phyloP scores from a whole-genome alignment of 495 filamentous ascomycete species.

The Immersiella caudata region DNA sequence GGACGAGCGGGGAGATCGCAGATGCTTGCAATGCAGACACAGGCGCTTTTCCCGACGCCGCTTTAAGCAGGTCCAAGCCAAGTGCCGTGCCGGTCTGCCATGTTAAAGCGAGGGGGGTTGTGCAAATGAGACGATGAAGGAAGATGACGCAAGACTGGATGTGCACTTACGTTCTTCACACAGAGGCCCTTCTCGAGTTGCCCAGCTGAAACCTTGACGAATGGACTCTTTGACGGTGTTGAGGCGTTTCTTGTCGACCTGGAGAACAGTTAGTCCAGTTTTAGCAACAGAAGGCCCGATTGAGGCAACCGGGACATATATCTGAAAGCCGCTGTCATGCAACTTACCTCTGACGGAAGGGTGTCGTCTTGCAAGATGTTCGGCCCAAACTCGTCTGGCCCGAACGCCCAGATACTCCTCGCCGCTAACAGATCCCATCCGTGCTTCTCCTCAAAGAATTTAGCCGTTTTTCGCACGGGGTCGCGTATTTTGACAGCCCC shows the following conservation, averaged over 20 bases:
- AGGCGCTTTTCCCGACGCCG: background rate
- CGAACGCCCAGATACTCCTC: slow-evolving; percentile 97
- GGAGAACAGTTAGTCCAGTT: slow-evolving; percentile 22
- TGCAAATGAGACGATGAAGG: background rate
- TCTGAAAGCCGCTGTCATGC: background rate
- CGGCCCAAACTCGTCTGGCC: slow-evolving; percentile 90
- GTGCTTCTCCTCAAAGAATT: slow-evolving; percentile 97
- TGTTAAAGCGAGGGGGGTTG: background rate
- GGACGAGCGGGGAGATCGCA: background rate
- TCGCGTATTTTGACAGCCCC: slow-evolving; percentile 90
- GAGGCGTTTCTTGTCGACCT: slow-evolving; percentile 90
- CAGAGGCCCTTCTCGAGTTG: slow-evolving; percentile 87
- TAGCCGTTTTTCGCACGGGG: slow-evolving; percentile 87
- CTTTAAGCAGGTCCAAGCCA: slow-evolving; percentile 1
- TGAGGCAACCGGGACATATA: slow-evolving; percentile 14
- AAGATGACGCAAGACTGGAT: slow-evolving; percentile 5
- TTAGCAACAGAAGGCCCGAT: slow-evolving; percentile 23
- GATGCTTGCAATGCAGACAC: background rate
- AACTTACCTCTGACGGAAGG: slow-evolving; percentile 71
- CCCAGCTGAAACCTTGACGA: slow-evolving; percentile 95
- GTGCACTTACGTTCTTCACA: slow-evolving; percentile 92
- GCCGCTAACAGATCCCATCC: slow-evolving; percentile 95
- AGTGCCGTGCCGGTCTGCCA: background rate
- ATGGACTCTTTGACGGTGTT: slow-evolving; percentile 86
- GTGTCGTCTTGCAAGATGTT: slow-evolving; percentile 98